phyloP scores from a whole-genome alignment of 1,284 basidiomycete genomes.

The Pseudozyma pruni region DNA sequence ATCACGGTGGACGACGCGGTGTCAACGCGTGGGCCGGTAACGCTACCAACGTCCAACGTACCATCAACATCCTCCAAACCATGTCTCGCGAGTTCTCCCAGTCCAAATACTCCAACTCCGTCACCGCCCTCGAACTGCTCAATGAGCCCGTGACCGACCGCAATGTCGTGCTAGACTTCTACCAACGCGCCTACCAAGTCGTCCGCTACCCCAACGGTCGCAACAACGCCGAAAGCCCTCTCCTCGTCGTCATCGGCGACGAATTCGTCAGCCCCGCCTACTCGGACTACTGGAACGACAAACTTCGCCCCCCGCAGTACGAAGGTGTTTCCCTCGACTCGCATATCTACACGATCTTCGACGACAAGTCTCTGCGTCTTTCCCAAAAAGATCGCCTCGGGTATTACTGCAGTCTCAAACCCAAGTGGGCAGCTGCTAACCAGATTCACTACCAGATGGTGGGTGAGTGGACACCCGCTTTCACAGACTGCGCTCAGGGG shows the following conservation, averaged over 20 bases:
- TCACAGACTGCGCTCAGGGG: conserved; percentile 86
- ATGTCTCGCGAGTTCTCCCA: conserved; percentile 59
- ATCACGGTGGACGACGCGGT: conserved; percentile 76
- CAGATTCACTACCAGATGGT: conserved; percentile 57
- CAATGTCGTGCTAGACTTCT: conserved; percentile 49
- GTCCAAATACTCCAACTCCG: conserved; percentile 52
- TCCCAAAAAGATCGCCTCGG: conserved; percentile 49
- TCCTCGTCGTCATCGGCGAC: conserved; percentile 77
- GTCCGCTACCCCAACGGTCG: conserved; percentile 49
- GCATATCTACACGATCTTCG: conserved; percentile 66
- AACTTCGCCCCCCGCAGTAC: conserved; percentile 73
- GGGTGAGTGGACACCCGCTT: conserved; percentile 71
- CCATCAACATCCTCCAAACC: conserved; percentile 76
- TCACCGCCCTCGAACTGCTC: conserved; percentile 57
- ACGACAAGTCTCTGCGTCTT: conserved; percentile 32
- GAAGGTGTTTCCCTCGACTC: conserved; percentile 80
- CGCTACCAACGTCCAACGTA: conserved; percentile 76
- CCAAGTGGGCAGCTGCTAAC: conserved; percentile 49
- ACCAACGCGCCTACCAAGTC: conserved; percentile 56
- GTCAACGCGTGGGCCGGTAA: conserved; percentile 78
- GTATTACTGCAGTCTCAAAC: conserved; percentile 58
- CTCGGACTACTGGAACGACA: conserved; percentile 75
- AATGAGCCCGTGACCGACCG: conserved; percentile 60
- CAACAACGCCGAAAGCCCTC: conserved; percentile 23
- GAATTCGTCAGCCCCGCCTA: conserved; percentile 79